Evolutionary conservation across 1,284 basidiomycete species (phyloP), one percentile per base, ranked within the genome.

Genomic region (Pseudozyma sp.): DNA sequence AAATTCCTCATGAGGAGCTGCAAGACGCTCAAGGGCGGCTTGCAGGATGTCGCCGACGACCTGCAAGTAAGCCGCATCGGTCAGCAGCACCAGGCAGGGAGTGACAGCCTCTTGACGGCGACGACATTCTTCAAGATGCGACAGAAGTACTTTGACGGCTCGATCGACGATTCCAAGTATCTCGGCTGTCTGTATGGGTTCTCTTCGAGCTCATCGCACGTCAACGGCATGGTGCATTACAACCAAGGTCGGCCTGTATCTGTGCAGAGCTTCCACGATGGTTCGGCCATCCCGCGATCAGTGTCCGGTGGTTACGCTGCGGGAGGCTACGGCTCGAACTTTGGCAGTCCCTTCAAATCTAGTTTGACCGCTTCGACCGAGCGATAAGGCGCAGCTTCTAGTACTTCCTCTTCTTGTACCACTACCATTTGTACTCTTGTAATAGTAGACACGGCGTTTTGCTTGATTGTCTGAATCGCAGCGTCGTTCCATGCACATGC

Each of bases 121-220:
- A 90, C 90, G 7, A 94, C 93, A 0, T 98, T 97, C 86, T 98
- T 98, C 91, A 93, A 94, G 85, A 93, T 97, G 89, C 90, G 93
- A 35, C 90, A 93, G 77, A 86, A 92, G 44, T 97, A 94, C 87
- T 98, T 97, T 86, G 89, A 92, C 69, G 92, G 94, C 82, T 87
- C 89, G 40, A 89, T 97, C 60, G 93, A 97, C 64, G 81, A 84
- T 43, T 64, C 68, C 40, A 83, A 83, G 52, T 84, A 81, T 47
- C 77, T 82, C 31, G 81, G 81, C 34, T 80, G 76, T 44, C 59
- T 83, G 17, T 83, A 83, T 49, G 81, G 81, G 31, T 82, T 83
- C 54, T 79, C 80, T 4, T 75, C 78, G 19, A 74, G 70, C 65
- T 75, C 68, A 3, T 75, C 68, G 47, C 72, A 75, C 30, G 54